phyloP scores from a whole-genome alignment of 352 stramenopile species.

The Thalassiosira pacifica region DNA sequence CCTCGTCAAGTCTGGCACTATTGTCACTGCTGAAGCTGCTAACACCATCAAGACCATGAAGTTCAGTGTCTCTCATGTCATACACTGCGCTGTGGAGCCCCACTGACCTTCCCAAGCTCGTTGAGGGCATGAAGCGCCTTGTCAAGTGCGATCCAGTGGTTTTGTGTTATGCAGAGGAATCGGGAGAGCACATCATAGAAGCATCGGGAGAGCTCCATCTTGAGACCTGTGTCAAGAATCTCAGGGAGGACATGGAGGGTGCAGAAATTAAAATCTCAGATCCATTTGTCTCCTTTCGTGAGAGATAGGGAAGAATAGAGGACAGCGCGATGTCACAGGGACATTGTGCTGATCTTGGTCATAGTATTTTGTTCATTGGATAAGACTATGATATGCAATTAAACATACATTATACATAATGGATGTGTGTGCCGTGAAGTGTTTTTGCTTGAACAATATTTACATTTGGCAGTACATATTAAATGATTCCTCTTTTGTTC shows the following conservation, averaged over 20 bases:
- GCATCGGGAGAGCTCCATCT: slow-evolving; percentile 99
- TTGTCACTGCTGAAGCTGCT: slow-evolving; percentile 97
- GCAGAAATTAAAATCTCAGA: slow-evolving; percentile 98
- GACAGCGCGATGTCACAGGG: no score
- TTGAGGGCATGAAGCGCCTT: slow-evolving; percentile 99
- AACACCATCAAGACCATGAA: slow-evolving; percentile 99
- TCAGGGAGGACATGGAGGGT: slow-evolving; percentile 99
- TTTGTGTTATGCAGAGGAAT: slow-evolving; percentile 99
- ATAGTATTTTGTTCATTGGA: no score
- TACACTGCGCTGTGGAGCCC: slow-evolving; percentile 99
- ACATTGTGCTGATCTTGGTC: no score
- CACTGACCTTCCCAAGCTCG: slow-evolving; percentile 98
- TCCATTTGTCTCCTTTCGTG: slow-evolving; percentile 99
- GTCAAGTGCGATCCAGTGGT: slow-evolving; percentile 99
- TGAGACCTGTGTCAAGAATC: slow-evolving; percentile 99
- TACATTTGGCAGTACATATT: no score
- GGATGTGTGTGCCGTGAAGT: no score
- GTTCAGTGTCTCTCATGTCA: slow-evolving; percentile 99
- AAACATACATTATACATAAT: no score
- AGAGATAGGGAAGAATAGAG: no score
- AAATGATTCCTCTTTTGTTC: no score
- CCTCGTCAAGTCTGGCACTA: slow-evolving; percentile 99
- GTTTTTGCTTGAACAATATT: no score
- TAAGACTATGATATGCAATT: no score
- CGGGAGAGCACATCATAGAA: slow-evolving; percentile 99